These are phyloP conservation scores for Tremella fuciformis DNA, from an alignment of 768 basidiomycete species.

Conservation along the genomic window DNA sequence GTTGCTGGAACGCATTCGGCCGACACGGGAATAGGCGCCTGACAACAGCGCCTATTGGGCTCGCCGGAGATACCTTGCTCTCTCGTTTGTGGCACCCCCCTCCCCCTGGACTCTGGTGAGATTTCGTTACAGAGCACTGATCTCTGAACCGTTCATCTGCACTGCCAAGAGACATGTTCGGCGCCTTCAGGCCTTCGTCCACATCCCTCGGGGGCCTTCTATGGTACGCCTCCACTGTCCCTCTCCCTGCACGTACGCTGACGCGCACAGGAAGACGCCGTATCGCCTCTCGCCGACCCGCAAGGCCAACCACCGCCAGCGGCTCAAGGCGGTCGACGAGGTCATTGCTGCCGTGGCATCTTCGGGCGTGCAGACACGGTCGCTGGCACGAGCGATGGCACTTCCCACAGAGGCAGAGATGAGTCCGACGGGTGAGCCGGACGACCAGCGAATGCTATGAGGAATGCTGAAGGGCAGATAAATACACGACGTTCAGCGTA, in stretches of 20 bases:
- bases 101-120: too few relatives aligned
- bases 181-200: slow-evolving; percentile 64
- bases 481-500: slow-evolving; percentile 85
- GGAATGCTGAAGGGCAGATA: slow-evolving; percentile 58
- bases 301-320: slow-evolving; percentile 82
- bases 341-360: slow-evolving; percentile 83
- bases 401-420: slow-evolving; percentile 93
- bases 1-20: too few relatives aligned
- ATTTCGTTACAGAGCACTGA: too few relatives aligned
- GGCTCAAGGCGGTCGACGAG: slow-evolving; percentile 87
- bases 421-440: slow-evolving; percentile 59
- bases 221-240: slow-evolving; percentile 60
- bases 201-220: slow-evolving; percentile 68
- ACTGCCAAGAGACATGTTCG: slow-evolving; percentile 62
- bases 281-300: slow-evolving; percentile 88
- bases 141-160: too few relatives aligned
- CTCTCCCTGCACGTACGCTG: neutral
- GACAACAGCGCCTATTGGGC: too few relatives aligned
- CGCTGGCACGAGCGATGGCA: slow-evolving; percentile 68
- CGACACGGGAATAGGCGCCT: too few relatives aligned
- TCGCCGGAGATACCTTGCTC: too few relatives aligned
- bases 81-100: too few relatives aligned
- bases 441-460: neutral
- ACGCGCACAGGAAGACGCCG: slow-evolving; percentile 75
- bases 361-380: slow-evolving; percentile 65